These are phyloP conservation scores for Cornus kousa DNA, from an alignment of 148 eudicot genomes.

Conservation along the genomic window DNA sequence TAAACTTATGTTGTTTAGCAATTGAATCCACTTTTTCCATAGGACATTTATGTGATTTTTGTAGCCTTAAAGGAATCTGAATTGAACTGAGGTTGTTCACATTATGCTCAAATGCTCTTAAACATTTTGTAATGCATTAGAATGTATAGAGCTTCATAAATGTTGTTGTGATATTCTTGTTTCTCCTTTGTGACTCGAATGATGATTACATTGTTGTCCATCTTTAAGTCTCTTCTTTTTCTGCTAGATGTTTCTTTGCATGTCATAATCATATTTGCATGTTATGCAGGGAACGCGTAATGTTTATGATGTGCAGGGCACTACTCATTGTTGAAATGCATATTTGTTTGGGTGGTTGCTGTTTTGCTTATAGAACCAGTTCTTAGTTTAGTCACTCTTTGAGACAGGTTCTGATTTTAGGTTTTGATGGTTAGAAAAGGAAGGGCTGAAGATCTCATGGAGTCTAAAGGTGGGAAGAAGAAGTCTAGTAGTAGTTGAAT, in stretches of 20 bases:
- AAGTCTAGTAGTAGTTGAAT: constrained; percentile 53
- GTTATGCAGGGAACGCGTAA: too few relatives aligned
- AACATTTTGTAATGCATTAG: neutral
- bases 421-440: constrained; percentile 13
- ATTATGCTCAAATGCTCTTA: neutral
- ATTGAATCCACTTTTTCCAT: too few relatives aligned
- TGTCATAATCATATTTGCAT: neutral
- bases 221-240: neutral
- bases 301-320: neutral
- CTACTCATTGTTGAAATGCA: neutral
- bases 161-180: too few relatives aligned
- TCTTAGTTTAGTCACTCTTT: neutral
- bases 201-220: neutral
- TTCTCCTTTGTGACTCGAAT: neutral
- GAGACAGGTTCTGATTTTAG: neutral
- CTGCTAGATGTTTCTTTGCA: neutral
- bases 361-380: too few relatives aligned
- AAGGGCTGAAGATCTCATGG: constrained; percentile 70
- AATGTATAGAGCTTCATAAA: too few relatives aligned
- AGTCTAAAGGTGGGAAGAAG: constrained; percentile 55
- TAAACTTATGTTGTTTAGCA: too few relatives aligned
- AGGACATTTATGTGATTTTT: too few relatives aligned
- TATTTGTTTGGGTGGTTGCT: too few relatives aligned
- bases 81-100: neutral
- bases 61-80: neutral